Base-by-base conservation (phyloP, 148 eudicot genomes). In the Talinum fruticosum region DNA sequence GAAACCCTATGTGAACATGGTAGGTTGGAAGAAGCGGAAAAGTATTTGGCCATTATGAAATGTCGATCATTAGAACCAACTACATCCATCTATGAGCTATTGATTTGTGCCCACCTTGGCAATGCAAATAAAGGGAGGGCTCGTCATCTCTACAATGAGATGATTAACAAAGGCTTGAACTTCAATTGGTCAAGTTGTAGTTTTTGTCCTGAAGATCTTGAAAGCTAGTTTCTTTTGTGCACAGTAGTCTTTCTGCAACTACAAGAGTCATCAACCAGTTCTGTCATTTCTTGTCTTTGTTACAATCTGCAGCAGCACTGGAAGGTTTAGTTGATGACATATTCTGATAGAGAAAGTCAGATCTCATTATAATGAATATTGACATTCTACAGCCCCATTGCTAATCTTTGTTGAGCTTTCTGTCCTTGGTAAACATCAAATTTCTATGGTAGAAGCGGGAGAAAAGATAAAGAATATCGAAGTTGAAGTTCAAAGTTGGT, bases 1-100 rank as follows among this genome's bases (percentile, higher is more conserved):
- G 81, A 49, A 16, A 34, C 78, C 35, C 77, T 87, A 29, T 85
- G 94, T 62, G 79, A 82, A 13, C 65, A 75, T 67, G 87, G 88
- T 57, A 88, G 76, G 79, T 57, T 86, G 51, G 79, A 83, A 13
- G 92, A 88, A 78, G 93, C 96, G 28, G 94, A 92, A 36, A 88
- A 81, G 81, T 92, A 79, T 84, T 41, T 95, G 32, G 79, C 75
- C 70, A n/a, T 80, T 28, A 90, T 94, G 96, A 84, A 88, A 81
- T 82, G 72, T 59, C 85, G 79, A 59, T 83, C 87, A 14, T 30
- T 89, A 66, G 59, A 5, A 61, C 90, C 86, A 59, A 49, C 79
- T 57, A 13, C 53, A 49, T 72, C 67, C 74, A 78, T 80, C 26
- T 89, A 85, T 71, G 79, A 90, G 75, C 66, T 51, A n/a, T 29